Percentiles rank a stretch among this genome's conserved stretches.
These are phyloP conservation scores for Erigeron canadensis DNA, from an alignment of 129 eudicot species.

Conservation along the genomic window DNA sequence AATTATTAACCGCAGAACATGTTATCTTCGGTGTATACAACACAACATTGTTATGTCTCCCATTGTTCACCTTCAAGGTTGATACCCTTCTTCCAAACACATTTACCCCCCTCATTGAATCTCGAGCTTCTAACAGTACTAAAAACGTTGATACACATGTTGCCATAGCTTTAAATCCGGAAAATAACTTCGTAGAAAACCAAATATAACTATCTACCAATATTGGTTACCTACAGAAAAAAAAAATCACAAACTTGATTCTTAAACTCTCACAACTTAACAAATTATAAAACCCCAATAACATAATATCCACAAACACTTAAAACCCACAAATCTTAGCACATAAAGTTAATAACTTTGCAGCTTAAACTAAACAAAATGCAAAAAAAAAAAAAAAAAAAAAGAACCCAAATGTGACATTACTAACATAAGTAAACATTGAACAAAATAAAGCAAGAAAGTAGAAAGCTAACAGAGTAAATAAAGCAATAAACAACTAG, in stretches of 20 bases:
- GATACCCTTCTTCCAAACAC: slow-evolving; percentile 43
- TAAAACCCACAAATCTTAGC: slow-evolving; percentile 19
- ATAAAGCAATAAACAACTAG: slow-evolving; percentile 3
- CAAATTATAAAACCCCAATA: slow-evolving; percentile 7
- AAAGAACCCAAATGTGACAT: slow-evolving; percentile 14
- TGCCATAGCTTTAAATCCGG: slow-evolving; percentile 46
- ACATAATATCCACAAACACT: neutral
- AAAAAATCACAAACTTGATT: slow-evolving; percentile 3
- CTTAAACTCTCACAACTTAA: slow-evolving; percentile 12
- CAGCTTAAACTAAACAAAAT: slow-evolving; percentile 13
- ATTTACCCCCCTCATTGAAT: slow-evolving; percentile 43
- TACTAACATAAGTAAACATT: slow-evolving; percentile 5
- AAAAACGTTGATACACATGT: slow-evolving; percentile 46
- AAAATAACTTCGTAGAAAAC: neutral
- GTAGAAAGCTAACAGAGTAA: slow-evolving; percentile 4
- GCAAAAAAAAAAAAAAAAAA: slow-evolving; percentile 2
- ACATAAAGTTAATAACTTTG: neutral
- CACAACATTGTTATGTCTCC: slow-evolving; percentile 35
- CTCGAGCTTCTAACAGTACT: slow-evolving; percentile 44
- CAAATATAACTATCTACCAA: slow-evolving; percentile 13
- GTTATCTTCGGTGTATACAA: slow-evolving; percentile 34
- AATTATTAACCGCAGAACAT: slow-evolving; percentile 58
- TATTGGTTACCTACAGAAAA: slow-evolving; percentile 23
- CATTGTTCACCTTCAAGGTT: slow-evolving; percentile 37
- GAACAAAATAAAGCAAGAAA: slow-evolving; percentile 15